Percentiles rank a stretch among this genome's conserved stretches.
These are phyloP conservation scores for Rosa persica DNA, from an alignment of 306 rosid genomes.

Conservation along the genomic window DNA sequence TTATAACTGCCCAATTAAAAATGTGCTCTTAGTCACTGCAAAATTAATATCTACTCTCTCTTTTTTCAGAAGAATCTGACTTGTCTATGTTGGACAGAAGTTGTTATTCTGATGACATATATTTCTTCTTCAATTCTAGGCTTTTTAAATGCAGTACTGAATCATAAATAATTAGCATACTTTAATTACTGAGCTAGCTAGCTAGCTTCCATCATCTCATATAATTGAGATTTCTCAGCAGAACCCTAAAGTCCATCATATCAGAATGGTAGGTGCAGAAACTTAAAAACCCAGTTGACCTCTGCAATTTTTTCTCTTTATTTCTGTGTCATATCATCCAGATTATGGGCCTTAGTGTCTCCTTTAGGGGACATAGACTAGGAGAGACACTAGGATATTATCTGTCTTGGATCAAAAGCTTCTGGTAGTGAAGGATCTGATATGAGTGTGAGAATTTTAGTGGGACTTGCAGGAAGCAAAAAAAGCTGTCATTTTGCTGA, in stretches of 20 bases:
- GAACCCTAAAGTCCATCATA: background rate
- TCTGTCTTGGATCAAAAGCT: constrained; percentile 4
- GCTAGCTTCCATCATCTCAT: background rate
- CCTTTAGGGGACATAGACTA: background rate
- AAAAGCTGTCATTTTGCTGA: constrained; percentile 14
- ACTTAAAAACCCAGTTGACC: constrained; percentile 5
- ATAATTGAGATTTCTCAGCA: background rate
- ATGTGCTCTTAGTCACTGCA: background rate
- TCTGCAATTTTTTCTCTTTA: background rate
- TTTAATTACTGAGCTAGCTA: background rate
- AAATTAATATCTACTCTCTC: background rate
- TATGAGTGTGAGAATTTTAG: background rate
- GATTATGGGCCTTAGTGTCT: background rate
- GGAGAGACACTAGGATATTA: background rate
- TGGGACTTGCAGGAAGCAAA: background rate
- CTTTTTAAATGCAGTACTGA: background rate
- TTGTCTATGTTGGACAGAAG: constrained; percentile 2
- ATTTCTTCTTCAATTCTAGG: background rate
- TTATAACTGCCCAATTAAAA: background rate
- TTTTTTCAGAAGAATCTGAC: background rate
- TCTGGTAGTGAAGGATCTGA: background rate
- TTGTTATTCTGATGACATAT: constrained; percentile 7
- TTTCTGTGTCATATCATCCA: constrained; percentile 1
- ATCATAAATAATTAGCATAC: background rate
- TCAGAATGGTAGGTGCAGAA: background rate